phyloP scores from a whole-genome alignment of 192 early-diverging fungal species.

The Chytriomyces confervae region DNA sequence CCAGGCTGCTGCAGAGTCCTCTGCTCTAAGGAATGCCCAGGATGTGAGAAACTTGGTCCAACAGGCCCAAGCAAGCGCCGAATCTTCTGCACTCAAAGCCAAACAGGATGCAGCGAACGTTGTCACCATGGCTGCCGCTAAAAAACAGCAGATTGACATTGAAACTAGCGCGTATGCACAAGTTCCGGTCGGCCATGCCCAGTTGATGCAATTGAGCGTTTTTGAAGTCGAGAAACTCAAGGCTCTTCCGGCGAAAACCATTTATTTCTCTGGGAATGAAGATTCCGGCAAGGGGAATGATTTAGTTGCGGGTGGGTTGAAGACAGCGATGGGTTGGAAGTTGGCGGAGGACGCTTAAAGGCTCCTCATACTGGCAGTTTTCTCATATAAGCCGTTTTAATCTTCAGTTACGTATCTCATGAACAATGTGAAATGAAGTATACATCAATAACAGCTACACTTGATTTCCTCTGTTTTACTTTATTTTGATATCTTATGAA shows the following conservation, averaged over 20 bases:
- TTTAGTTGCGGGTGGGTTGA: conserved; percentile 8
- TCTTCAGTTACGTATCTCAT: neutral
- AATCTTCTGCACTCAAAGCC: conserved; percentile 44
- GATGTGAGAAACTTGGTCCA: conserved; percentile 32
- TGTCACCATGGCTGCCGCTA: conserved; percentile 48
- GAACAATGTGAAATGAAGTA: neutral
- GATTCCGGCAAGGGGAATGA: neutral
- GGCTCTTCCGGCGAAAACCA: conserved; percentile 48
- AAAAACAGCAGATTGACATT: conserved; percentile 42
- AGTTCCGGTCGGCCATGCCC: conserved; percentile 46
- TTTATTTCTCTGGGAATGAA: conserved; percentile 46
- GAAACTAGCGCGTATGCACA: conserved; percentile 41
- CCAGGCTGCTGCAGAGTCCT: neutral
- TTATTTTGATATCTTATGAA: neutral
- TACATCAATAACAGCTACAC: neutral
- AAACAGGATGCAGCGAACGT: conserved; percentile 55
- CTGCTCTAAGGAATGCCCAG: neutral
- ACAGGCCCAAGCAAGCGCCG: conserved; percentile 45
- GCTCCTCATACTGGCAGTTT: neutral
- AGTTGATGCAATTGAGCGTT: conserved; percentile 48
- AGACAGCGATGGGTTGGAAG: conserved; percentile 18
- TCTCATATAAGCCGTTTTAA: neutral
- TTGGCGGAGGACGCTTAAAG: neutral
- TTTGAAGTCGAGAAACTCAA: conserved; percentile 55
- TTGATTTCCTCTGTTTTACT: too few relatives aligned